Evolutionary conservation across 2,329 filamentous ascomycete genomes (phyloP).

Genomic region (Microthyrium microscopicum): DNA sequence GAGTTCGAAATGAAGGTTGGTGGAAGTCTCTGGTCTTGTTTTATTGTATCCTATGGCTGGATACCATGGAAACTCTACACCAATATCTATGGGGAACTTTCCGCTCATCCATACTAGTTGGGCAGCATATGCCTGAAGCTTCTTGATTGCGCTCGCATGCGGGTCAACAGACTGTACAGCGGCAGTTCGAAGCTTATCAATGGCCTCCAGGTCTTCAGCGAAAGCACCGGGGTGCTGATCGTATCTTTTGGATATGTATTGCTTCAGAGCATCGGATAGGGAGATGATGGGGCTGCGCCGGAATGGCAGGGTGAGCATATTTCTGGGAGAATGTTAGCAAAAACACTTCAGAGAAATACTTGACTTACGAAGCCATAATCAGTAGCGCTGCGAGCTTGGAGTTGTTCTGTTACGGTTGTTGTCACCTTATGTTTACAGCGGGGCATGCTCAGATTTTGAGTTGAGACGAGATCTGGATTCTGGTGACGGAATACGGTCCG

Average conservation of each 20-base stretch:
- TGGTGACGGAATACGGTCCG: no score
- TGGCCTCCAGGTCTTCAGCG: constrained; percentile 66
- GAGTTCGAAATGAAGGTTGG: constrained; percentile 64
- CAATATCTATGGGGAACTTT: constrained; percentile 94
- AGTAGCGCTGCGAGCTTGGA: no score
- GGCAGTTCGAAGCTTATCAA: constrained; percentile 67
- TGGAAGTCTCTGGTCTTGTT: constrained; percentile 48
- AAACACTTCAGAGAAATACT: no score
- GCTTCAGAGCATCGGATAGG: constrained; percentile 66
- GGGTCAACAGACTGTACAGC: constrained; percentile 83
- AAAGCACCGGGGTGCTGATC: constrained; percentile 98
- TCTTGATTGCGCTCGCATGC: constrained; percentile 69
- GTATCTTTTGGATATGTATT: constrained; percentile 97
- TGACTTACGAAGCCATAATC: no score
- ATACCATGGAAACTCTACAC: constrained; percentile 93
- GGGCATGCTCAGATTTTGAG: no score
- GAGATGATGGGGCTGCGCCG: constrained; percentile 67
- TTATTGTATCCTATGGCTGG: constrained; percentile 82
- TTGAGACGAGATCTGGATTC: no score
- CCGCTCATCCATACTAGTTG: constrained; percentile 86
- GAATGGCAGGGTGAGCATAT: constrained; percentile 69
- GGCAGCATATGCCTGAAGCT: constrained; percentile 79
- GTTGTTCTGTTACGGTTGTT: no score
- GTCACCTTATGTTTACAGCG: no score
- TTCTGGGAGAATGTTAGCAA: constrained; percentile 20